These are phyloP conservation scores for Magnaporthiopsis rhizophila DNA, from an alignment of 2,329 filamentous ascomycete species.

Conservation along the genomic window DNA sequence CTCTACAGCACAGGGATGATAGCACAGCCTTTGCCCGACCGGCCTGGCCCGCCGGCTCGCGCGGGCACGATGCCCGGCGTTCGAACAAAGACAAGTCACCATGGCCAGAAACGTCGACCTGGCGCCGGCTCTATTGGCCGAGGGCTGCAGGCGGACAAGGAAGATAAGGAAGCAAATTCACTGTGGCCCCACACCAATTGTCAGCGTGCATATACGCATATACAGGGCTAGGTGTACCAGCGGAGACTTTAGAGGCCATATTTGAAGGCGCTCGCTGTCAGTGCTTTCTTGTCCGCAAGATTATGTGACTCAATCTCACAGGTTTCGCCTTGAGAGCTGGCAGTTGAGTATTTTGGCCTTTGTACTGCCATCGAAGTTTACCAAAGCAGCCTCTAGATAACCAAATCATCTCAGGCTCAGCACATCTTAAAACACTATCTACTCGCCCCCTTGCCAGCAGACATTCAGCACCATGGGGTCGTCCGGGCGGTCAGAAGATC, in stretches of 20 bases:
- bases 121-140: neutral
- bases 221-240: neutral
- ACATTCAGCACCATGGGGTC: conserved; percentile 24
- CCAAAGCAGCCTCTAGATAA: too few species aligned
- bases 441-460: too few species aligned
- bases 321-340: neutral
- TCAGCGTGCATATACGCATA: neutral
- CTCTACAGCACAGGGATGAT: neutral
- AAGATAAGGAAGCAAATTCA: neutral
- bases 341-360: neutral
- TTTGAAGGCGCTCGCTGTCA: neutral
- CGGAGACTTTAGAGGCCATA: neutral
- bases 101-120: neutral
- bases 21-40: too few species aligned
- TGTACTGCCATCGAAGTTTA: too few species aligned
- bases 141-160: neutral
- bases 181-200: neutral
- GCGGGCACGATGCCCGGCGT: neutral
- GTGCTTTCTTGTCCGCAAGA: too few species aligned
- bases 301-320: neutral
- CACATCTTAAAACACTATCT: neutral
- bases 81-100: neutral
- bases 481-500: conserved; percentile 12
- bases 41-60: too few species aligned
- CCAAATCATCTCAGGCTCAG: neutral